Base-by-base conservation (phyloP, 1,284 basidiomycete genomes). In the Exobasidium cylindrosporum region DNA sequence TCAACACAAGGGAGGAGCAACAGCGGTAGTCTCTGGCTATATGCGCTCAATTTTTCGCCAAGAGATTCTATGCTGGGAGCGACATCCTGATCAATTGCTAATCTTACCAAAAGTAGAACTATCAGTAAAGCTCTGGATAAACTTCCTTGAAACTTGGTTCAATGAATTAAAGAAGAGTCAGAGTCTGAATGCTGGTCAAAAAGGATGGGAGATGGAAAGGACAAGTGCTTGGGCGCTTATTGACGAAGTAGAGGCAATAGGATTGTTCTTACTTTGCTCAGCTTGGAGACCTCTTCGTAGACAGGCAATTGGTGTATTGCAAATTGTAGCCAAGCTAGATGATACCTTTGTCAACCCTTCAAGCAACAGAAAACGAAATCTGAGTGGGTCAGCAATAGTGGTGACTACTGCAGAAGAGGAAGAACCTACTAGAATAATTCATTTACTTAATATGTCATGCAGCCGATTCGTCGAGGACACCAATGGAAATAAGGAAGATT, bases 11-110 rank as follows among this genome's bases (percentile, higher is more conserved):
- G 70, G 81, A 0, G 84, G 87, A 65, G 74, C 76, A 4, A 64
- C 67, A 0, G 81, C 83, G 1, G 85, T 94, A 10, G 83, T 94
- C 5, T 83, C 85, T 21, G 85, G 86, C 49, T 90, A 89, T 76
- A 87, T 88, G 24, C 82, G 85, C 43, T 91, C 90, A 78, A 81
- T 96, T 43, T 94, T 94, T 76, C 86, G 87, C 57, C 87, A 90
- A 4, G 83, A 83, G 29, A 83, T 85, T 40, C 85, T 92, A 31
- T 82, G 87, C 17, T 84, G 86, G 62, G 90, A 92, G 69, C 84
- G 86, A 13, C 84, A 86, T 43, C 85, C 82, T 24, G 87, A 60
- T 77, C 86, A 76, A 82, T 84, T 75, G 21, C 80, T 89, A 17
- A 82, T 88, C 52, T 82, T 90, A 31, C 89, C 90, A 68, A 87